Base-by-base conservation (phyloP, 805 yeast species). In the Starmerella vitae region DNA sequence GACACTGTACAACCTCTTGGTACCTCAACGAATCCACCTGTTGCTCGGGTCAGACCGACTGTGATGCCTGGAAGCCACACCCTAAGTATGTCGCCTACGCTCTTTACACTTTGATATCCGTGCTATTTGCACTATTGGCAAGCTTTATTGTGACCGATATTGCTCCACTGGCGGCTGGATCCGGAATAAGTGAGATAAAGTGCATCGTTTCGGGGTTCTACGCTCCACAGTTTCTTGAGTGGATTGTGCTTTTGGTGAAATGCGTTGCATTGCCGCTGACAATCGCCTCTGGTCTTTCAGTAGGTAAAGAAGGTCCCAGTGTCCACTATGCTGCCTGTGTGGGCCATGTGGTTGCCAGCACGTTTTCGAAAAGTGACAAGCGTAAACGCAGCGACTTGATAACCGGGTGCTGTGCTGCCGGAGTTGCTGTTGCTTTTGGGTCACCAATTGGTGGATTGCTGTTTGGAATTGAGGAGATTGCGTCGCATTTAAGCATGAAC, bases 351-450 rank as follows among this genome's bases (percentile, higher is more conserved):
- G 63, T 84, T 10, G 20, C 45, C 6, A 25, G 32, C 17, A 5
- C 68, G 28, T 55, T 74, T 8, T 17, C 31, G n/a, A 24, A 17
- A 13, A 42, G 58, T 27, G 58, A 55, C 31, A 64, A 61, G 43
- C 56, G 61, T 36, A 53, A 61, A 46, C 52, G 56, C 45, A 46
- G 66, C 20, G 86, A 80, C 45, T 72, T 78, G 38, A 61, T 91
- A 38, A 76, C 88, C 1, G 95, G 98, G 0, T 78, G 94, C 3
- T 72, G 95, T 8, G 97, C 95, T 3, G 94, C 98, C 1, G 99
- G 99, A 38, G 97, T 91, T 7, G 97, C 97, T 0, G 97, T 91
- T 7, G 98, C 97, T 0, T 91, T 91, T 64, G 97, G 94, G 0
- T 74, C 86, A 10, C 98, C 98, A 0, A 49, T 52, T 28, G 99